A percentile compares a stretch with the other conserved stretches of the same genome.
phyloP scores from a whole-genome alignment of 148 eudicot species.

The Persicaria maculosa region DNA sequence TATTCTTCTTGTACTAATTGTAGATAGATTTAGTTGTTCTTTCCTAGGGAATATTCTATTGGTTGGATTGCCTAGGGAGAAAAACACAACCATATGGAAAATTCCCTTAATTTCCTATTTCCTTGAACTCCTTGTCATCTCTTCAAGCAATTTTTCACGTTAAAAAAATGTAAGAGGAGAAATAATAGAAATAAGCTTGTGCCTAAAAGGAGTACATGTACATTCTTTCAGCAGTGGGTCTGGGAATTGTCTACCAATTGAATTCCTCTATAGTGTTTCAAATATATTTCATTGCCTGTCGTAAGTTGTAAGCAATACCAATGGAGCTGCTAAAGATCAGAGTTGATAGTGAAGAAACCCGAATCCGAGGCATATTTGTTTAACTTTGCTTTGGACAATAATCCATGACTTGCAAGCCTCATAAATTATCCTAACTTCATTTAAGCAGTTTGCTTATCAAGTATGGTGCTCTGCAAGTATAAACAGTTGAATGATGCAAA shows the following conservation, averaged over 20 bases:
- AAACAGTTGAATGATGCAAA: not conserved
- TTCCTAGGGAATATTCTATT: too few relatives aligned
- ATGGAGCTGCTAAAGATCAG: not conserved
- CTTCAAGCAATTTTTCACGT: too few relatives aligned
- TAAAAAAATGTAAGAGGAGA: too few relatives aligned
- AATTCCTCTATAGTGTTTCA: not conserved
- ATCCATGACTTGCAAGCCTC: not conserved
- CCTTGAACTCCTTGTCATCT: too few relatives aligned
- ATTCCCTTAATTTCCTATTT: too few relatives aligned
- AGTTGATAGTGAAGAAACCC: not conserved
- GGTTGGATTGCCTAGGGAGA: too few relatives aligned
- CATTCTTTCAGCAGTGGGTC: not conserved
- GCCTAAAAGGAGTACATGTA: too few relatives aligned
- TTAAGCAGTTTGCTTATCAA: not conserved
- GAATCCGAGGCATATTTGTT: not conserved
- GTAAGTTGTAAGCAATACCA: not conserved
- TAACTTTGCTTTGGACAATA: not conserved
- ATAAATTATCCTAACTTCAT: not conserved
- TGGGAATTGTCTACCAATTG: not conserved
- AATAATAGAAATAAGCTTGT: too few relatives aligned
- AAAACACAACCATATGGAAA: too few relatives aligned
- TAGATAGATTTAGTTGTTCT: too few relatives aligned
- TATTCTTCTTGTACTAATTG: too few relatives aligned
- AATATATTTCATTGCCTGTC: not conserved
- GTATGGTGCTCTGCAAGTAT: not conserved